Evolutionary conservation across 2,329 filamentous ascomycete genomes (phyloP), one percentile per base, ranked within the genome.

Genomic region (Penicillium fuscoglaucum): DNA sequence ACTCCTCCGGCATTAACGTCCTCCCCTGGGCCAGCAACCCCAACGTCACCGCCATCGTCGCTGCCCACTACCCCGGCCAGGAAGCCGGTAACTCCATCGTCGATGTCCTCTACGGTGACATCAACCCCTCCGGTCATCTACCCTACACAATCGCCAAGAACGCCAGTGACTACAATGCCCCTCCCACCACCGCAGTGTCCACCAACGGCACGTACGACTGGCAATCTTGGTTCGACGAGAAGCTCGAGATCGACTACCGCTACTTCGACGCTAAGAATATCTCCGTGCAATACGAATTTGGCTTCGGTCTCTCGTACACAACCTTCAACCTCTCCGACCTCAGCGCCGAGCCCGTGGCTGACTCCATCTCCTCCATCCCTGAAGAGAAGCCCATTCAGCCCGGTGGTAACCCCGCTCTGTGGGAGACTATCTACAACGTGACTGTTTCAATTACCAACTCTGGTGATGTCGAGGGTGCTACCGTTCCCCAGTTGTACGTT

Each of bases 41-140:
- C 2, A 50, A 58, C 4, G 58, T 68, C 49, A 92, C 90, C 0
- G 92, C 90, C 44, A 92, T 96, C 53, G 74, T 96, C 3, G 95
- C 89, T 83, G 91, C 90, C 40, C 90, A 90, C 67, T 77, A 92
- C 26, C 91, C 91, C 0, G 92, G 92, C 10, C 88, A 96, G 71
- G 89, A 96, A 74, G 90, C 87, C 21, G 92, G 92, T 46, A 90
- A 92, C 69, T 83, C 89, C 3, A 85, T 96, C 52, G 84, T 84
- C 15, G 90, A 96, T 65, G 83, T 96, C 24, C 84, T 96, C 9
- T 96, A 93, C 73, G 92, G 92, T 46, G 84, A 84, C 57, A 83
- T 88, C 61, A 93, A 91, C 76, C 91, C 91, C 1, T 85, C 85
- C 28, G 92, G 85, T 51, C 90, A 91, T 63, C 84, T 89, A 0